Conservation (phyloP, 2,329 filamentous ascomycete species). For the Septoria linicola region DNA sequence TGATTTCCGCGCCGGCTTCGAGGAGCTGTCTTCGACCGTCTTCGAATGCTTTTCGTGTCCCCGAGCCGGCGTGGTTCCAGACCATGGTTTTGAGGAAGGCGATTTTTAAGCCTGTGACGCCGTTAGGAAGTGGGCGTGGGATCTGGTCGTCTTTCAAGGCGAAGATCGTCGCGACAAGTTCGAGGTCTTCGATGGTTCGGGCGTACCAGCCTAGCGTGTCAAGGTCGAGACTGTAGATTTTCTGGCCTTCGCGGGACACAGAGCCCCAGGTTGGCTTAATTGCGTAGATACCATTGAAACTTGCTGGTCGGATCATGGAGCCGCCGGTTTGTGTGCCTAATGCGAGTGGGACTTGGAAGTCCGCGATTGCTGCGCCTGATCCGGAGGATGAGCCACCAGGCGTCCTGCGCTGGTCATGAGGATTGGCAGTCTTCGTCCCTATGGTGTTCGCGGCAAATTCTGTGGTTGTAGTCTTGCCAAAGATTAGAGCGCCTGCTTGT, state of each 20-base stretch:
- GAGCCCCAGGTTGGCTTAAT: conserved; percentile 67
- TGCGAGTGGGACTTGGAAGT: conserved; percentile 60
- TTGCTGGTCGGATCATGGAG: conserved; percentile 62
- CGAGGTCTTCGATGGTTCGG: conserved; percentile 58
- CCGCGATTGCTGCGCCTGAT: conserved; percentile 64
- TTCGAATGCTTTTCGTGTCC: conserved; percentile 39
- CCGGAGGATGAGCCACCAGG: conserved; percentile 68
- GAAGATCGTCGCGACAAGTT: conserved; percentile 57
- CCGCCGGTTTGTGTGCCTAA: conserved; percentile 68
- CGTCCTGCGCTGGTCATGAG: conserved; percentile 53
- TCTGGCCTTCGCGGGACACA: conserved; percentile 62
- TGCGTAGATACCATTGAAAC: conserved; percentile 64
- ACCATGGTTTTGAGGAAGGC: conserved; percentile 56
- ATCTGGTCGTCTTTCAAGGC: conserved; percentile 53
- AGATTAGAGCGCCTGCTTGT: conserved; percentile 57
- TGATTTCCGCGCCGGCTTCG: conserved; percentile 54
- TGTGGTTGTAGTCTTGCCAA: conserved; percentile 62
- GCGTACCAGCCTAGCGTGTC: conserved; percentile 65
- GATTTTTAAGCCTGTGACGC: conserved; percentile 53
- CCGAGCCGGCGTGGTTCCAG: conserved; percentile 47
- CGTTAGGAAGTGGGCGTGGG: conserved; percentile 25
- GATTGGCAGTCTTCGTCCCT: conserved; percentile 57
- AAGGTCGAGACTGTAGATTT: conserved; percentile 57
- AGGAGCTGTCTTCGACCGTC: conserved; percentile 39
- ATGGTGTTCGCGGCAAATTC: conserved; percentile 60